Conservation (phyloP, 2,329 filamentous ascomycete species). For the Colletotrichum endophyticum region DNA sequence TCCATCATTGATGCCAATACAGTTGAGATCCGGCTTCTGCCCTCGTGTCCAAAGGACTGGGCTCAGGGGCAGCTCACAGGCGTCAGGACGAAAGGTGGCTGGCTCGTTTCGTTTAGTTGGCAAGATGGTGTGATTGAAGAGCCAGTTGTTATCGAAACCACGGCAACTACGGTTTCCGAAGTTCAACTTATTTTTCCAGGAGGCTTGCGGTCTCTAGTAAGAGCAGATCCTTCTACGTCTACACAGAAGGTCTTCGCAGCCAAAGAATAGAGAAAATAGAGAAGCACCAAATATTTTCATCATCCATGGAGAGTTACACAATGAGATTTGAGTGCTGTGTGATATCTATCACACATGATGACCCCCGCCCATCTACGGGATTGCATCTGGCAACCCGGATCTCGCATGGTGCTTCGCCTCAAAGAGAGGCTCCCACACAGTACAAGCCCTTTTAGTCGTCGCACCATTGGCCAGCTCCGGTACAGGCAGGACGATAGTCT, state of each 20-base stretch:
- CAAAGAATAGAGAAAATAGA: neutral
- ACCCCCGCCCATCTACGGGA: neutral
- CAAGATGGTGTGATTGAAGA: neutral
- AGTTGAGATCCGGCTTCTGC: slow-evolving; percentile 7
- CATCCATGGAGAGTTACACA: neutral
- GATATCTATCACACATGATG: neutral
- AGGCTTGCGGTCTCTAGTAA: neutral
- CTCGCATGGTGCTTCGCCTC: neutral
- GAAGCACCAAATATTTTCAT: neutral
- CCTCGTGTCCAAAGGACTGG: slow-evolving; percentile 9
- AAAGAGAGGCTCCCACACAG: neutral
- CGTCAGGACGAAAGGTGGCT: slow-evolving; percentile 7
- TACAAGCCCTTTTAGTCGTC: neutral
- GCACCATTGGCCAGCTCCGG: neutral
- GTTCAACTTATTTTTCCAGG: neutral
- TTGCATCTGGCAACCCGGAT: neutral
- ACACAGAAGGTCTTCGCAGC: neutral
- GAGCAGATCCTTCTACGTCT: neutral
- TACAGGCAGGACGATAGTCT: neutral
- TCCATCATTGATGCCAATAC: neutral
- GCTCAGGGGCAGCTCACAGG: neutral
- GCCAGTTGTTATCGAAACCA: neutral
- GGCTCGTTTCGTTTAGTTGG: slow-evolving; percentile 9
- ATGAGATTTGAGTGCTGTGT: neutral
- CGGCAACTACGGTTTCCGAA: neutral